Evolutionary conservation across 2,329 filamentous ascomycete genomes (phyloP).

Genomic region (Aspergillus calidoustus): DNA sequence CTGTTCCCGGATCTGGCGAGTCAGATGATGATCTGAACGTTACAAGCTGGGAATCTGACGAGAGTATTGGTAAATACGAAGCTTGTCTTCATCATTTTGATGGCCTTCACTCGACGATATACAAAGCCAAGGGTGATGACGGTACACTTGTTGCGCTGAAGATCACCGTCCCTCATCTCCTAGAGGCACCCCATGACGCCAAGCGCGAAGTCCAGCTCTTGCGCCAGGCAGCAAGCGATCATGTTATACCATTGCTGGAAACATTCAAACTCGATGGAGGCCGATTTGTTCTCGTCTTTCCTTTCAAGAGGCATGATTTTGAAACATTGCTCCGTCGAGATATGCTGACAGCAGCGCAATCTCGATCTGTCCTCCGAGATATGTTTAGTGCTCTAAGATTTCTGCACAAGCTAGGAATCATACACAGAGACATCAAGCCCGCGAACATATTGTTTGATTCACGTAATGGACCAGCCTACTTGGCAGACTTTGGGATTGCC

Average conservation of each 20-base stretch:
- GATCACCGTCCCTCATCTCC: conserved; percentile 74
- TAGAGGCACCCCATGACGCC: conserved; percentile 81
- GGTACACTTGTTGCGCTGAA: conserved; percentile 72
- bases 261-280: conserved; percentile 72
- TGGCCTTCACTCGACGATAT: conserved; percentile 84
- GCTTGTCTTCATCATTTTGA: conserved; percentile 62
- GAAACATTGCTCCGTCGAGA: conserved; percentile 64
- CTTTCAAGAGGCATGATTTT: conserved; percentile 77
- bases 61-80: conserved; percentile 59
- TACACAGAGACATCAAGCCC: conserved; percentile 94
- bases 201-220: conserved; percentile 79
- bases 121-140: conserved; percentile 62
- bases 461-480: conserved; percentile 70
- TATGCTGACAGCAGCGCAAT: conserved; percentile 47
- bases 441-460: conserved; percentile 79
- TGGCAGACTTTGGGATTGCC: conserved; percentile 91
- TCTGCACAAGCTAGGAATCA: conserved; percentile 75
- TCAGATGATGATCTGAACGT: conserved; percentile 27
- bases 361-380: conserved; percentile 62
- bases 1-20: conserved; percentile 27
- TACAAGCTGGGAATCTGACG: conserved; percentile 36
- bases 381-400: conserved; percentile 72
- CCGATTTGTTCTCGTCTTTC: conserved; percentile 79
- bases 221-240: conserved; percentile 59
- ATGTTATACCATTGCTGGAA: conserved; percentile 71